These are phyloP conservation scores for Bertia moriformis DNA, from an alignment of 2,329 filamentous ascomycete genomes.

Conservation along the genomic window DNA sequence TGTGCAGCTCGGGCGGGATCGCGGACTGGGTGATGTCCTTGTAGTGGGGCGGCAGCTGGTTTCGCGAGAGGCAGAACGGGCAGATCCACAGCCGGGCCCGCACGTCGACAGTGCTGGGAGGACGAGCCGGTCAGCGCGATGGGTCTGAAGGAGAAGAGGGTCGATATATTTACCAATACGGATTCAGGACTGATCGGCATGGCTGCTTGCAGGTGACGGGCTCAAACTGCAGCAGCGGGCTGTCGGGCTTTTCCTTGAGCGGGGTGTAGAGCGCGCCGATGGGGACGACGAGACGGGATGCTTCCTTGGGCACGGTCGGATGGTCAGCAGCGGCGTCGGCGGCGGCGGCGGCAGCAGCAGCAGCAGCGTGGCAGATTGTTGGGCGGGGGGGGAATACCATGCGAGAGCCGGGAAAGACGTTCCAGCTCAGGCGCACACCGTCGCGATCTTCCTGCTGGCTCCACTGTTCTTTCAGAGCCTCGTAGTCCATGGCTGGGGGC, in stretches of 20 bases:
- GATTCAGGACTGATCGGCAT: constrained; percentile 89
- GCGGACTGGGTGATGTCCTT: constrained; percentile 54
- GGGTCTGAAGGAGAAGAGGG: neutral
- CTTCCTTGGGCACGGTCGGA: constrained; percentile 49
- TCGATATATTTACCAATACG: constrained; percentile 85
- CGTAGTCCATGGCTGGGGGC: constrained; percentile 83
- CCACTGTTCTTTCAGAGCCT: constrained; percentile 88
- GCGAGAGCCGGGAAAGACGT: constrained; percentile 92
- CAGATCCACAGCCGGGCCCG: constrained; percentile 56
- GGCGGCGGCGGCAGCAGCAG: neutral
- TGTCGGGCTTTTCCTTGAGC: constrained; percentile 83
- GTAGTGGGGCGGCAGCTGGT: constrained; percentile 51
- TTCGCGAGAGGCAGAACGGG: constrained; percentile 53
- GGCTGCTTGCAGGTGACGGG: constrained; percentile 93
- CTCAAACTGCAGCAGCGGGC: constrained; percentile 83
- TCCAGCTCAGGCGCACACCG: constrained; percentile 93
- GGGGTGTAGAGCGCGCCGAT: constrained; percentile 94
- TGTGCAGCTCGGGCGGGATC: constrained; percentile 52
- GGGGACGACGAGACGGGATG: constrained; percentile 82
- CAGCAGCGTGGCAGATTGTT: constrained; percentile 7
- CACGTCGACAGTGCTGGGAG: constrained; percentile 43
- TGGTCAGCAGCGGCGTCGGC: constrained; percentile 8
- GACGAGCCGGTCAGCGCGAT: too few relatives aligned
- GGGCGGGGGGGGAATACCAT: too few relatives aligned
- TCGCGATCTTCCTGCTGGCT: constrained; percentile 91